These are phyloP conservation scores for Leptodermis oblonga DNA, from an alignment of 257 asterid species.

Conservation along the genomic window DNA sequence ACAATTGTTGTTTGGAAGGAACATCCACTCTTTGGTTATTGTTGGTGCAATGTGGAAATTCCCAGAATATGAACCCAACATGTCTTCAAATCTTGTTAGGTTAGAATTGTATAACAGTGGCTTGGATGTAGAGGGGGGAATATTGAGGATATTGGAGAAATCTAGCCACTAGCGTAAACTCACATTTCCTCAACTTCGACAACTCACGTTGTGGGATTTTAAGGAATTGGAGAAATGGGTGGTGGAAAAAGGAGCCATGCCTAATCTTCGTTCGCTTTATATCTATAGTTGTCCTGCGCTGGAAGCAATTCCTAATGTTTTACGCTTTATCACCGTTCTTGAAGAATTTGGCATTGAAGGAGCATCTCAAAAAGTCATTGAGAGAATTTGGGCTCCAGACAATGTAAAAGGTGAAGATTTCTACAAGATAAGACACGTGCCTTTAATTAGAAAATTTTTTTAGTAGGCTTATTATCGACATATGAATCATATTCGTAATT, in stretches of 20 bases:
- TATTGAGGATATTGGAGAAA: conserved; percentile 8
- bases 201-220: background rate
- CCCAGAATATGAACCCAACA: background rate
- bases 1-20: too few relatives aligned
- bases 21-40: background rate
- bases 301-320: conserved; percentile 14
- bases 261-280: conserved; percentile 5
- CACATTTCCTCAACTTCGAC: conserved; percentile 9
- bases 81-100: background rate
- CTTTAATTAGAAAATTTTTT: background rate
- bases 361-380: background rate
- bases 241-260: conserved; percentile 21
- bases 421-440: background rate
- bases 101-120: background rate
- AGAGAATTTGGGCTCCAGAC: background rate
- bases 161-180: conserved; percentile 12
- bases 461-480: too few relatives aligned
- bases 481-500: too few relatives aligned
- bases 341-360: background rate
- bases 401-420: background rate
- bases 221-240: conserved; percentile 12
- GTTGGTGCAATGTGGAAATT: background rate
- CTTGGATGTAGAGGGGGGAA: background rate
- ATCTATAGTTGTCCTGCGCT: conserved; percentile 1
- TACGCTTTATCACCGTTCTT: background rate